phyloP scores from a whole-genome alignment of 23 red algal genomes.

The Pyropia haitanensis region DNA sequence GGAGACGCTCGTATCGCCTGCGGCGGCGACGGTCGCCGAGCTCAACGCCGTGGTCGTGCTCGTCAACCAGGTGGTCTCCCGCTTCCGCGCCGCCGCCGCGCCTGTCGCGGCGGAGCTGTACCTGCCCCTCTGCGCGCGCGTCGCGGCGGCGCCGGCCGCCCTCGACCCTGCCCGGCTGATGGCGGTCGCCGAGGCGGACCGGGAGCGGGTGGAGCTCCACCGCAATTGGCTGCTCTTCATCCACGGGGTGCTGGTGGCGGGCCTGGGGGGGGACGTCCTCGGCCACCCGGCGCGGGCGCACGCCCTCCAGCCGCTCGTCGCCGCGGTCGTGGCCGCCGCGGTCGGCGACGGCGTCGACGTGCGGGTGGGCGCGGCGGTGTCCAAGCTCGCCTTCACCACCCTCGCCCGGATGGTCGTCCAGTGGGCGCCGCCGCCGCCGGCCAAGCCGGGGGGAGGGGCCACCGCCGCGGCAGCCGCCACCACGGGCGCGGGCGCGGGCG shows the following conservation, averaged over 20 bases:
- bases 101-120: slow-evolving; percentile 17
- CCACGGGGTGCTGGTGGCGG: slow-evolving; percentile 32
- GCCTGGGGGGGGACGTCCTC: slow-evolving; percentile 16
- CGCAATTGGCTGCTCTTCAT: slow-evolving; percentile 42
- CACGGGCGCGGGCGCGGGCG: too few relatives aligned
- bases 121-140: slow-evolving; percentile 23
- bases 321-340: slow-evolving; percentile 21
- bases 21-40: slow-evolving; percentile 17
- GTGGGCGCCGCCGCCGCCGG: slow-evolving; percentile 8
- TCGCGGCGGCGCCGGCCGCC: slow-evolving; percentile 11
- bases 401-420: slow-evolving; percentile 27
- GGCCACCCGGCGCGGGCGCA: slow-evolving; percentile 10
- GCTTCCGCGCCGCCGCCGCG: slow-evolving; percentile 26
- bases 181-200: slow-evolving; percentile 42
- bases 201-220: slow-evolving; percentile 48
- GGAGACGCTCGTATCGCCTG: neutral
- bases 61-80: slow-evolving; percentile 28
- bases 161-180: slow-evolving; percentile 22
- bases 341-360: slow-evolving; percentile 34
- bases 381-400: slow-evolving; percentile 43
- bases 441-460: too few relatives aligned
- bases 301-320: slow-evolving; percentile 22
- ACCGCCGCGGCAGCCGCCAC: too few relatives aligned
- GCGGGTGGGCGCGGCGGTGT: slow-evolving; percentile 31
- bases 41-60: slow-evolving; percentile 29